These are phyloP conservation scores for Sugiyamaella mastotermitis DNA, from an alignment of 805 yeast species.

Conservation along the genomic window DNA sequence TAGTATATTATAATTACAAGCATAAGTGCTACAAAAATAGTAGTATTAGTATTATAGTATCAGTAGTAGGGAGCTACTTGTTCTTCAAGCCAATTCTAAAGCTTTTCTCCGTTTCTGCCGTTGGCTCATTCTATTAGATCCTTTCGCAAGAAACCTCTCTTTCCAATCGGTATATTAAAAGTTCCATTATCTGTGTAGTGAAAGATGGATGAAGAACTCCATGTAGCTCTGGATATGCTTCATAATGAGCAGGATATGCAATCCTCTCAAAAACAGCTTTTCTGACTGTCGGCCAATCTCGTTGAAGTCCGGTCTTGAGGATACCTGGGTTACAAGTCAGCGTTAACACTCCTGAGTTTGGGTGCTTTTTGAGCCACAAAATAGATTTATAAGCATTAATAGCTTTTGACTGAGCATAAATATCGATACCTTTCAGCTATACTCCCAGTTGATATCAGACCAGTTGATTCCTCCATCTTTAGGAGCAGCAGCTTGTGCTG, in stretches of 20 bases:
- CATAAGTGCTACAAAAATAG: no score
- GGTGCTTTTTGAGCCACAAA: constrained; percentile 33
- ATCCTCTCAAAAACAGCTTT: constrained; percentile 6
- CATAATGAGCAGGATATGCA: constrained; percentile 28
- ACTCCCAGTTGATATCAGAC: constrained; percentile 28
- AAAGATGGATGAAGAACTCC: constrained; percentile 39
- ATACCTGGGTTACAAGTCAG: constrained; percentile 40
- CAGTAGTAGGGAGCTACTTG: constrained; percentile 12
- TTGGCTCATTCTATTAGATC: constrained; percentile 33
- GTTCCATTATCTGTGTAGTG: constrained; percentile 31
- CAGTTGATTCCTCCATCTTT: constrained; percentile 34
- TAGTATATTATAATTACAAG: no score
- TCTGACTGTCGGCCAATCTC: no score
- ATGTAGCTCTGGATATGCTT: constrained; percentile 41
- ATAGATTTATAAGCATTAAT: constrained; percentile 33
- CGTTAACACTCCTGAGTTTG: constrained; percentile 30
- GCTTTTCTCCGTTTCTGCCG: constrained; percentile 30
- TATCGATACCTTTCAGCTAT: constrained; percentile 13
- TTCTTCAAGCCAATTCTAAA: constrained; percentile 34
- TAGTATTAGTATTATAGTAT: no score
- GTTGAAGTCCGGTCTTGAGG: constrained; percentile 32
- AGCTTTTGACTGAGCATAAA: constrained; percentile 43
- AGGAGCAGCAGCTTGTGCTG: constrained; percentile 32
- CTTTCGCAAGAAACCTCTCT: constrained; percentile 30
- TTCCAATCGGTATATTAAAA: constrained; percentile 41